phyloP scores from a whole-genome alignment of 768 basidiomycete species.

The Lentinula lateritia region DNA sequence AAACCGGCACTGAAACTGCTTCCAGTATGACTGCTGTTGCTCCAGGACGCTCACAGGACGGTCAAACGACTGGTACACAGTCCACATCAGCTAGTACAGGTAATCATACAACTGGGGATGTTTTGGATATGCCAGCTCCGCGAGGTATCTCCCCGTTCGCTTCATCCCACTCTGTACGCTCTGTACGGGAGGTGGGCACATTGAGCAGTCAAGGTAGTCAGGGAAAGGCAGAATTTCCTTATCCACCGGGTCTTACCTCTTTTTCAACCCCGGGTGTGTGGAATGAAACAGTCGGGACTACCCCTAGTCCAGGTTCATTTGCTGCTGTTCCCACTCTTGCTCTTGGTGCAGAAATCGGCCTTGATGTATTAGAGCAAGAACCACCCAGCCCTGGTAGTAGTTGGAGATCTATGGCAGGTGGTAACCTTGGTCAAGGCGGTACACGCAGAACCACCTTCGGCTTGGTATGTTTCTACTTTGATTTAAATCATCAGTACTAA shows the following conservation, averaged over 20 bases:
- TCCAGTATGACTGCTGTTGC: slow-evolving; percentile 2
- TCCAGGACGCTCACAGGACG: background rate
- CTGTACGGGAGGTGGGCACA: slow-evolving; percentile 27
- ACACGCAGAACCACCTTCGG: slow-evolving; percentile 58
- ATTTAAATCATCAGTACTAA: slow-evolving; percentile 11
- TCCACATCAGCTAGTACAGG: slow-evolving; percentile 4
- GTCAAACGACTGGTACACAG: background rate
- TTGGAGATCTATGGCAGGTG: slow-evolving; percentile 51
- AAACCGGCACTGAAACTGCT: background rate
- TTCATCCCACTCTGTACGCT: slow-evolving; percentile 31
- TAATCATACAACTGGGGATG: slow-evolving; percentile 25
- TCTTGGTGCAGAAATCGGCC: slow-evolving; percentile 32
- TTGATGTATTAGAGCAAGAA: slow-evolving; percentile 64
- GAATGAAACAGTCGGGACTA: slow-evolving; percentile 4
- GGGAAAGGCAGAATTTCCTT: background rate
- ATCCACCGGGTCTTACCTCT: slow-evolving; percentile 5
- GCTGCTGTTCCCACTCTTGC: slow-evolving; percentile 11
- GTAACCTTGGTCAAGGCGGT: slow-evolving; percentile 18
- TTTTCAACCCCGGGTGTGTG: background rate
- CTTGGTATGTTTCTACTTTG: slow-evolving; percentile 36
- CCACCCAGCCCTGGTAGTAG: slow-evolving; percentile 57
- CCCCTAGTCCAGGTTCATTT: slow-evolving; percentile 6
- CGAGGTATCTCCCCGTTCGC: slow-evolving; percentile 48
- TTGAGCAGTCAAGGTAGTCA: slow-evolving; percentile 22
- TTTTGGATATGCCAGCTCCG: slow-evolving; percentile 56